These are phyloP conservation scores for Eucalyptus marginata DNA, from an alignment of 345 rosid species.

Conservation along the genomic window DNA sequence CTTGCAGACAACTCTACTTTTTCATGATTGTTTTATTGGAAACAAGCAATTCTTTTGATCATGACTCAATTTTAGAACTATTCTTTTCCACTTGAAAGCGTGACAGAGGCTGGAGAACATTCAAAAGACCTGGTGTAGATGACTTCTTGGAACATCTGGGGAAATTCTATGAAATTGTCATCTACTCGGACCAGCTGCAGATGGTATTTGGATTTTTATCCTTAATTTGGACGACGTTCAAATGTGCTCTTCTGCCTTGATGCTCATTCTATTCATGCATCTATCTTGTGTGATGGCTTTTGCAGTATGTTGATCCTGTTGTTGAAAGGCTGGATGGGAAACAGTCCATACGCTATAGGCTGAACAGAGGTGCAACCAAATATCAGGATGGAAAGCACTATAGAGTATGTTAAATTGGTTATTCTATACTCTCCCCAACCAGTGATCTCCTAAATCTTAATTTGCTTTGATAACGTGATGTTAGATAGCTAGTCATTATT, in stretches of 20 bases:
- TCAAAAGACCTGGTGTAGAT: conserved; percentile 96
- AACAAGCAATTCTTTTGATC: not conserved
- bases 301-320: conserved; percentile 76
- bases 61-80: not conserved
- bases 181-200: conserved; percentile 72
- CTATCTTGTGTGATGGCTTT: not conserved
- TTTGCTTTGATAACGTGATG: not conserved
- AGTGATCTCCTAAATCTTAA: not conserved
- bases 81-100: conserved; percentile 33
- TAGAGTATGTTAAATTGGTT: conserved; percentile 37
- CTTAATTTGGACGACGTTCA: not conserved
- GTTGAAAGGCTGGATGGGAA: conserved; percentile 84
- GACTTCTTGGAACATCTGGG: conserved; percentile 89
- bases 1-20: not conserved
- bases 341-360: conserved; percentile 49
- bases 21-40: not conserved
- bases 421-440: not conserved
- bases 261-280: not conserved
- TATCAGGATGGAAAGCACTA: conserved; percentile 89
- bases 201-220: conserved; percentile 38
- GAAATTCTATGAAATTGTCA: conserved; percentile 72
- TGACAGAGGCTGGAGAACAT: conserved; percentile 99
- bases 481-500: not conserved
- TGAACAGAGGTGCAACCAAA: conserved; percentile 76
- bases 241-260: not conserved